phyloP scores from a whole-genome alignment of 164 flowering plant genomes.

The Akebia trifoliata region DNA sequence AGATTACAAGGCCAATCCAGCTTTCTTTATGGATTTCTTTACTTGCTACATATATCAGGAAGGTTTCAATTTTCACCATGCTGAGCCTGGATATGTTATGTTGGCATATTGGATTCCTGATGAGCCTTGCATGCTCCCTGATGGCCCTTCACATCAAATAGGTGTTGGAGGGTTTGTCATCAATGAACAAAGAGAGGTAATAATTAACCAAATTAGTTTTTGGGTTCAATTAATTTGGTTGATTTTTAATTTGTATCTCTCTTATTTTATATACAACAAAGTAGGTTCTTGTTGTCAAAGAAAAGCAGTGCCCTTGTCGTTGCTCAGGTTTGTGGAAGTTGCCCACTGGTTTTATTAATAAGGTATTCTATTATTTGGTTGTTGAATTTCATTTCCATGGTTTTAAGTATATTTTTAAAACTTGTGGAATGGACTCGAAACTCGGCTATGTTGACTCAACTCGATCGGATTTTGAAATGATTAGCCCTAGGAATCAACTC shows the following conservation, averaged over 20 bases:
- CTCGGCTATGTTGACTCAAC: too few species aligned
- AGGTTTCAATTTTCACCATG: constrained; percentile 59
- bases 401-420: too few species aligned
- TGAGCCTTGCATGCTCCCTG: constrained; percentile 51
- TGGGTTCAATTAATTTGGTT: not conserved
- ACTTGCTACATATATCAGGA: too few species aligned
- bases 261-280: too few species aligned
- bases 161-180: constrained; percentile 57
- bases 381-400: too few species aligned
- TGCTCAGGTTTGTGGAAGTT: constrained; percentile 59
- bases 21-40: not conserved
- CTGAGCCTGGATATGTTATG: constrained; percentile 60
- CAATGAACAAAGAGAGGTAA: constrained; percentile 50
- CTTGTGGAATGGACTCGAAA: too few species aligned
- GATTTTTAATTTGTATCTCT: not conserved
- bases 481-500: too few species aligned
- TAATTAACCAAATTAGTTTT: too few species aligned
- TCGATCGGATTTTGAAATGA: too few species aligned
- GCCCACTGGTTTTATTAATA: constrained; percentile 61
- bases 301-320: constrained; percentile 47
- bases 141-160: constrained; percentile 55
- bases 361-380: too few species aligned
- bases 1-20: too few species aligned
- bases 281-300: constrained; percentile 62
- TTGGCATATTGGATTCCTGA: constrained; percentile 60